phyloP scores from a whole-genome alignment of 1,284 basidiomycete species.

The Nidula niveotomentosa region DNA sequence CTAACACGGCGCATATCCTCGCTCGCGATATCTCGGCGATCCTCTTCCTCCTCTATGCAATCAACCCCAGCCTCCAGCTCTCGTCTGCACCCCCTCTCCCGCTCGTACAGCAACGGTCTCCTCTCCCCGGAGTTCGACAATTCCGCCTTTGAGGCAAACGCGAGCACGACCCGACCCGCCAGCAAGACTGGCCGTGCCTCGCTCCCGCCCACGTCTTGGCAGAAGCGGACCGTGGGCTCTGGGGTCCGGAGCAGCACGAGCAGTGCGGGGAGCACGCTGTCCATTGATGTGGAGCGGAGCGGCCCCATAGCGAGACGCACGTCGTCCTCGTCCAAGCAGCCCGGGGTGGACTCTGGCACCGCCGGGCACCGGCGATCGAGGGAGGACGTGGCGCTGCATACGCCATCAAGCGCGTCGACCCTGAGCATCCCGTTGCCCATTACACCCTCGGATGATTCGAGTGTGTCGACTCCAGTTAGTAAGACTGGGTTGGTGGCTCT shows the following conservation, averaged over 20 bases:
- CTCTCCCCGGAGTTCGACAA: background rate
- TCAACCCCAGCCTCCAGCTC: constrained; percentile 7
- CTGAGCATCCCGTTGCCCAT: constrained; percentile 42
- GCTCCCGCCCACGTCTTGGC: constrained; percentile 10
- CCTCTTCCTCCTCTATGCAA: constrained; percentile 28
- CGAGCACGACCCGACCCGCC: background rate
- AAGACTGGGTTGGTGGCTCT: constrained; percentile 1
- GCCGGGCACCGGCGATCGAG: constrained; percentile 1
- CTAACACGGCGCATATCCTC: constrained; percentile 65
- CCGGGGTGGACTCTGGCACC: background rate
- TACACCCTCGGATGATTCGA: constrained; percentile 35
- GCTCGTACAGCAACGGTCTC: constrained; percentile 24
- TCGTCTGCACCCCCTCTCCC: constrained; percentile 23
- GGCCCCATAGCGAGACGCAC: constrained; percentile 1
- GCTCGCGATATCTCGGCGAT: constrained; percentile 46
- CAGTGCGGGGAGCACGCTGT: constrained; percentile 1
- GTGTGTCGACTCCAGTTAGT: background rate
- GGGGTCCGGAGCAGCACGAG: constrained; percentile 2
- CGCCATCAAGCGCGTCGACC: constrained; percentile 39
- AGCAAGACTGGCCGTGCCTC: background rate
- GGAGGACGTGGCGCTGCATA: constrained; percentile 16
- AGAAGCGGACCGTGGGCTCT: constrained; percentile 2
- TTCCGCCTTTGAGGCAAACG: background rate
- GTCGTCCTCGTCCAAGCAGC: background rate
- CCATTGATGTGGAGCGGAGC: background rate